phyloP scores from a whole-genome alignment of 1,284 basidiomycete species.

The Anthracocystis setariae region DNA sequence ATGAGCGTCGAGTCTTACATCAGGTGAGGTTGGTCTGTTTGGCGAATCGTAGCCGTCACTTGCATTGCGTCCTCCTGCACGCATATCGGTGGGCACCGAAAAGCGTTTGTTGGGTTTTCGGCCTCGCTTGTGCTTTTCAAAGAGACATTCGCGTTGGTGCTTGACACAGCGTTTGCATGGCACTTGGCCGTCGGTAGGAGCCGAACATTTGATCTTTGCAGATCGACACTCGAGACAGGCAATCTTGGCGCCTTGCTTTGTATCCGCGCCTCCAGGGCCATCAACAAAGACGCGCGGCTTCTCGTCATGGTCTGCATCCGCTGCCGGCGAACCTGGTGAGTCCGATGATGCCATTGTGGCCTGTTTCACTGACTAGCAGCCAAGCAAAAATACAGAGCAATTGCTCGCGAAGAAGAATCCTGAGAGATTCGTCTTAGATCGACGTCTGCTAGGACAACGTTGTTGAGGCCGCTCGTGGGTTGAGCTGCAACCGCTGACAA shows the following conservation, averaged over 20 bases:
- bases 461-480: too few relatives aligned
- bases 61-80: conserved; percentile 20
- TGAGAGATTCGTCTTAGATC: too few relatives aligned
- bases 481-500: too few relatives aligned
- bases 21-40: conserved; percentile 22
- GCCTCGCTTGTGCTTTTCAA: conserved; percentile 59
- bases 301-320: conserved; percentile 33
- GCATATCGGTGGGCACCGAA: conserved; percentile 46
- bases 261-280: conserved; percentile 56
- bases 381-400: not conserved
- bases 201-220: conserved; percentile 59
- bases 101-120: conserved; percentile 55
- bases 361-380: not conserved
- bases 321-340: conserved; percentile 21
- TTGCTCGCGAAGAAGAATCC: not conserved
- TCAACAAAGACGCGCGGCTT: conserved; percentile 56
- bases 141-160: conserved; percentile 55
- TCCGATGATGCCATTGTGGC: conserved; percentile 28
- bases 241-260: conserved; percentile 59
- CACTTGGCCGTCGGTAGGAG: conserved; percentile 57
- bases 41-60: conserved; percentile 23
- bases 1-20: conserved; percentile 22
- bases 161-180: conserved; percentile 58
- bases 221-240: conserved; percentile 57
- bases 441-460: too few relatives aligned